Conservation (phyloP, 192 early-diverging fungal species). For the Coemansia sp. region DNA sequence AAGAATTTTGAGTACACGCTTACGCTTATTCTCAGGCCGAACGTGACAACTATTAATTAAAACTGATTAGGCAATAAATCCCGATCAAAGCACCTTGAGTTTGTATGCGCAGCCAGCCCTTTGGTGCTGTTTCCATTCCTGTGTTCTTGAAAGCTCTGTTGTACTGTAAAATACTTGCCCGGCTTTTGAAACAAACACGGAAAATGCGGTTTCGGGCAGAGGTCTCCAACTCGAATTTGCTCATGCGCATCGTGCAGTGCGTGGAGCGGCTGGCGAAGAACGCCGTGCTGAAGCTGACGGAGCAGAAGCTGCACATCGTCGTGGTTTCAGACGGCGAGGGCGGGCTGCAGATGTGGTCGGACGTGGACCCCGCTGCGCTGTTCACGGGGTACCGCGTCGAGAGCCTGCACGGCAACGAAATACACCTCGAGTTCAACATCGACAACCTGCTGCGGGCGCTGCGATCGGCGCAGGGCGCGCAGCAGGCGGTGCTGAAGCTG, state of each 20-base stretch:
- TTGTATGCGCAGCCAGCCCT: slow-evolving; percentile 7
- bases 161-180: too few relatives aligned
- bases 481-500: slow-evolving; percentile 58
- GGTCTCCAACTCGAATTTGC: slow-evolving; percentile 28
- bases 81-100: neutral
- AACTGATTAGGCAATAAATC: too few relatives aligned
- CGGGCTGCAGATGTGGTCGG: slow-evolving; percentile 72
- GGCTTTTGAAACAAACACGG: too few relatives aligned
- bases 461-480: slow-evolving; percentile 56
- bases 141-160: too few relatives aligned
- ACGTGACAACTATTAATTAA: slow-evolving; percentile 63
- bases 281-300: slow-evolving; percentile 65
- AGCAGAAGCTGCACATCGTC: slow-evolving; percentile 63
- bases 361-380: slow-evolving; percentile 52
- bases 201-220: slow-evolving; percentile 33
- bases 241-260: slow-evolving; percentile 47
- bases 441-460: slow-evolving; percentile 67
- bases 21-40: slow-evolving; percentile 88
- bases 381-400: slow-evolving; percentile 71
- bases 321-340: slow-evolving; percentile 58
- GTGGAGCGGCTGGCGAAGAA: slow-evolving; percentile 73
- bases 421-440: slow-evolving; percentile 65
- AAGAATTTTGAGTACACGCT: slow-evolving; percentile 96
- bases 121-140: neutral
- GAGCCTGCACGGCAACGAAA: slow-evolving; percentile 64